Evolutionary conservation across 108 stramenopile genomes (phyloP), one percentile per base, ranked within the genome.

Genomic region (Discostella pseudostelligera): DNA sequence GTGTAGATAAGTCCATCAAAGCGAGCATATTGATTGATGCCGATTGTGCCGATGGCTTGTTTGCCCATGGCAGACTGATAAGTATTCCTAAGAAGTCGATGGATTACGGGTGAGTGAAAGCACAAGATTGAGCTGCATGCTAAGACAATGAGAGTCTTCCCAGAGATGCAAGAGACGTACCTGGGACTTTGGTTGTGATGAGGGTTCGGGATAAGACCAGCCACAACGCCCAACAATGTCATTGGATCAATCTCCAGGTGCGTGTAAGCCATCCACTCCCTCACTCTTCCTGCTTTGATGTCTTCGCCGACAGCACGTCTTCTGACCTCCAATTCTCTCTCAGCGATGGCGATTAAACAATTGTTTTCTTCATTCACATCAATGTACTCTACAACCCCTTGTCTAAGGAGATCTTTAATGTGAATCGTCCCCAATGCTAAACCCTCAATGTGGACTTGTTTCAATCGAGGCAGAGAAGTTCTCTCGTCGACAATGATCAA

Each of bases 361-460:
- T 97, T 99, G 79, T 99, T 98, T 71, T 96, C 96, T 79, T 99
- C 99, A 64, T 99, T 98, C 26, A 98, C 97, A 65, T 99, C 99
- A 25, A 99, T 92, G 78, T 99, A 99, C 70, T 98, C 99, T 12
- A 99, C 94, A 14, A 98, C 82, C 17, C 97, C 97, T 43, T 95
- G 83, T n/a, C 73, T 76, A 11, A 97, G 80, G 40, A 97, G 74
- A 71, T 92, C 89, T 39, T 78, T 71, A 20, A 96, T 86, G 39
- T 63, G 59, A 26, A 89, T 81, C 4, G 86, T 87, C 9, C 90
- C 90, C 46, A 87, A 56, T 24, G 86, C 84, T 59, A 96, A 63
- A 29, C 87, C 83, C 46, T 94, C 89, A 14, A 97, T 55, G 62
- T 96, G 96, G n/a, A 73, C 65, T 78, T 93, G 88, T 39, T 84